Evolutionary conservation across 345 rosid species (phyloP).

Genomic region (Melaleuca alternifolia): DNA sequence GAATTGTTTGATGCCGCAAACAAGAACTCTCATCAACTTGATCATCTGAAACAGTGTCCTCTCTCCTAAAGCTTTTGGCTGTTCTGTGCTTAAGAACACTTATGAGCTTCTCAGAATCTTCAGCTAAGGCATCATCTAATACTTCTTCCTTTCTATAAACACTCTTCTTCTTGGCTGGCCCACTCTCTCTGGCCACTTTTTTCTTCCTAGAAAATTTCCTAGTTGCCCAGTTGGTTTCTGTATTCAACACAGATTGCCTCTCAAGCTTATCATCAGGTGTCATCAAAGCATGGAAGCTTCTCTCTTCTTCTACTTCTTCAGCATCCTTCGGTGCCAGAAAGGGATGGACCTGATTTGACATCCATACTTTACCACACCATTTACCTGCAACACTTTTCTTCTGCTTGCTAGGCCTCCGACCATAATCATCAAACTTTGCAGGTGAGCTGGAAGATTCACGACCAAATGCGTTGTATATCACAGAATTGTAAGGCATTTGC

Average conservation of each 20-base stretch:
- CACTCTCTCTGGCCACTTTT: conserved; percentile 30
- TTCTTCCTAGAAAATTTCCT: conserved; percentile 61
- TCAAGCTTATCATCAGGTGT: conserved; percentile 34
- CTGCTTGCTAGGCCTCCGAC: conserved; percentile 46
- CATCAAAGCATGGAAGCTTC: conserved; percentile 12
- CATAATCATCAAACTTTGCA: conserved; percentile 20
- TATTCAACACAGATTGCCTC: conserved; percentile 18
- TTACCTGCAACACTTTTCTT: conserved; percentile 82
- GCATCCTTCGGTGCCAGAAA: conserved; percentile 41
- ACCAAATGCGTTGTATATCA: conserved; percentile 80
- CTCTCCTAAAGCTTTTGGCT: conserved; percentile 26
- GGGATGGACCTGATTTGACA: conserved; percentile 95
- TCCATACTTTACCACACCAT: conserved; percentile 99
- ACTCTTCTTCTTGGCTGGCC: conserved; percentile 26
- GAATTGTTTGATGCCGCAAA: conserved; percentile 10
- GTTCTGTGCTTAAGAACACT: conserved; percentile 27
- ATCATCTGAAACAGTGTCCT: conserved; percentile 27
- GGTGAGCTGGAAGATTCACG: conserved; percentile 53
- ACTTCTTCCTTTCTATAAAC: conserved; percentile 21
- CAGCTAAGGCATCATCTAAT: conserved; percentile 50
- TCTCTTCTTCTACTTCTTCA: conserved; percentile 51
- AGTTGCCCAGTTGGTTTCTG: conserved; percentile 19
- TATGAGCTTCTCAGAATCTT: conserved; percentile 27
- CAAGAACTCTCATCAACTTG: conserved; percentile 26
- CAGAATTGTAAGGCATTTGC: conserved; percentile 92